Evolutionary conservation across 305 asterid species (phyloP).

Genomic region (Petunia hybrid): DNA sequence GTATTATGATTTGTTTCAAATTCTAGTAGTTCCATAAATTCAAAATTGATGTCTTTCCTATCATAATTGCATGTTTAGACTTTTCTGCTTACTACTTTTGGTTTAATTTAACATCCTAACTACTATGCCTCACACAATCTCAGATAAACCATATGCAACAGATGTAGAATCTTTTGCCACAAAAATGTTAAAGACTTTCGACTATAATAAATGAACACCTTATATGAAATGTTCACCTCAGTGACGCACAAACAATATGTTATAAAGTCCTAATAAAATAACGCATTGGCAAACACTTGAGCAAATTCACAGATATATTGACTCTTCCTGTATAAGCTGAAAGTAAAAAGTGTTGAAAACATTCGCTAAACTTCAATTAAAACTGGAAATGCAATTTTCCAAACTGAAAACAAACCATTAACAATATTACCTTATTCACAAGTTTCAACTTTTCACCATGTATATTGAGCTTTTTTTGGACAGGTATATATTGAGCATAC

Average conservation of each 20-base stretch:
- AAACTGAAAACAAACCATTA: too few species aligned
- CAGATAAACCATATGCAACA: not conserved
- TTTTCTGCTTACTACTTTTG: not conserved
- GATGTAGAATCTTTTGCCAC: slow-evolving; percentile 18
- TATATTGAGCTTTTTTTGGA: too few species aligned
- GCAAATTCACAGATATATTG: too few species aligned
- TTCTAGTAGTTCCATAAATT: not conserved
- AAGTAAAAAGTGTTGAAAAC: too few species aligned
- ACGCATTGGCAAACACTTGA: too few species aligned
- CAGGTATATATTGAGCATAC: too few species aligned
- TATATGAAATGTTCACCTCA: slow-evolving; percentile 18
- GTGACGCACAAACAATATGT: not conserved
- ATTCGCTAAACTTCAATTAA: too few species aligned
- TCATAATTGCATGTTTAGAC: slow-evolving; percentile 12
- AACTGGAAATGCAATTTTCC: too few species aligned
- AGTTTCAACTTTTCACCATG: too few species aligned
- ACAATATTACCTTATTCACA: too few species aligned
- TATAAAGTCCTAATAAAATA: too few species aligned
- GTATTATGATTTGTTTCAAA: not conserved
- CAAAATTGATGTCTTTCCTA: not conserved
- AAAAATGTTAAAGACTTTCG: not conserved
- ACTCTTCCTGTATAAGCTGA: too few species aligned
- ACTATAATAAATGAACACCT: not conserved
- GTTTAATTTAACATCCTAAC: not conserved
- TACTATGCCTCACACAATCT: not conserved